Percentiles rank a stretch among this genome's conserved stretches.
Evolutionary conservation across 2,329 filamentous ascomycete species (phyloP).

Genomic region (Microcyclosporella mali): DNA sequence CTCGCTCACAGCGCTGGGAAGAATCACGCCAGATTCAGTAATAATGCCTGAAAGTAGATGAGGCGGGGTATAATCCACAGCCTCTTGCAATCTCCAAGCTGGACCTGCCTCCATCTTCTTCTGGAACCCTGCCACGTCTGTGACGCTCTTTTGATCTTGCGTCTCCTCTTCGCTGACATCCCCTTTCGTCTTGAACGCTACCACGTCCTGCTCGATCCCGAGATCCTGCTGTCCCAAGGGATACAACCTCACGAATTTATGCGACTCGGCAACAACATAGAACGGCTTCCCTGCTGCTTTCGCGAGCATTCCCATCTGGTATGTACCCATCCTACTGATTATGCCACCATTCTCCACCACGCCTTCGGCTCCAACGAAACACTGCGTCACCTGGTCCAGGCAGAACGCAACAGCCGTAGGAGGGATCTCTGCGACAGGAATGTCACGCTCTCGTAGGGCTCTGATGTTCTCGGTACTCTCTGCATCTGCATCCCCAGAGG

Average conservation of each 20-base stretch:
- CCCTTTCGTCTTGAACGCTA: slow-evolving; percentile 68
- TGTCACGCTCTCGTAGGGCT: slow-evolving; percentile 63
- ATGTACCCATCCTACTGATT: slow-evolving; percentile 78
- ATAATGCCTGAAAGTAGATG: slow-evolving; percentile 66
- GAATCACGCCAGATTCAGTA: slow-evolving; percentile 67
- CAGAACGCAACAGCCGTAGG: slow-evolving; percentile 73
- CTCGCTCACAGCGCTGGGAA: slow-evolving; percentile 64
- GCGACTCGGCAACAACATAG: slow-evolving; percentile 88
- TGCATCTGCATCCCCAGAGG: slow-evolving; percentile 35
- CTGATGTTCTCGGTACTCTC: slow-evolving; percentile 68
- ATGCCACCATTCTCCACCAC: slow-evolving; percentile 93
- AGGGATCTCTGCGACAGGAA: slow-evolving; percentile 76
- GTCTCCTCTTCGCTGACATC: slow-evolving; percentile 52
- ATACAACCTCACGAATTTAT: slow-evolving; percentile 90
- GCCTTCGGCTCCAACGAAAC: slow-evolving; percentile 67
- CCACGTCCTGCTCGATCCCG: slow-evolving; percentile 69
- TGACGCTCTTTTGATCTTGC: slow-evolving; percentile 13
- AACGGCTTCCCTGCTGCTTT: slow-evolving; percentile 68
- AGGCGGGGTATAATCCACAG: slow-evolving; percentile 62
- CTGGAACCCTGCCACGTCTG: slow-evolving; percentile 23
- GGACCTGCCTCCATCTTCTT: slow-evolving; percentile 13
- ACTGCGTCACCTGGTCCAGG: slow-evolving; percentile 65
- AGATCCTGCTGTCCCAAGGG: slow-evolving; percentile 76
- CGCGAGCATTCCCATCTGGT: slow-evolving; percentile 78
- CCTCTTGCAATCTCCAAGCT: slow-evolving; percentile 35